A percentile compares a stretch with the other conserved stretches of the same genome.
These are phyloP conservation scores for Carex myosuroides DNA, from an alignment of 176 grass and related monocot genomes.

Conservation along the genomic window DNA sequence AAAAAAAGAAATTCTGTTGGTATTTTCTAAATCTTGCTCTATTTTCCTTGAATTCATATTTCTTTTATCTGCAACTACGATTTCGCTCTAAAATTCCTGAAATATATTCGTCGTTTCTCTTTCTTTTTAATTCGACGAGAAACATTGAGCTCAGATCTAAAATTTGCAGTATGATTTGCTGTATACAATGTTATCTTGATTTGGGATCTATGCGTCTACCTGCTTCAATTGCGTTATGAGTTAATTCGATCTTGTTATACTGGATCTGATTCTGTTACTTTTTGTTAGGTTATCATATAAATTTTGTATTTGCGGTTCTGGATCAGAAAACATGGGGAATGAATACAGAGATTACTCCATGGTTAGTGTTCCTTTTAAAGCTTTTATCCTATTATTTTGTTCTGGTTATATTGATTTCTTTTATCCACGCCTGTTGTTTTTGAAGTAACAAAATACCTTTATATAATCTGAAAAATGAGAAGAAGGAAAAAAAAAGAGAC, in stretches of 20 bases:
- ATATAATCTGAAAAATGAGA: neutral
- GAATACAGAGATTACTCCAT: conserved; percentile 39
- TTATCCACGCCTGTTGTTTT: neutral
- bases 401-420: neutral
- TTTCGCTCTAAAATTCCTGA: neutral
- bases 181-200: neutral
- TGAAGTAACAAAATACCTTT: neutral
- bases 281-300: neutral
- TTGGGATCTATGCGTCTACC: neutral
- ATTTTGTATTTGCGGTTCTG: neutral
- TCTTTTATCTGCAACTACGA: neutral
- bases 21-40: conserved; percentile 4
- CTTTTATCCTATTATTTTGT: neutral
- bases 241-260: neutral
- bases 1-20: too few relatives aligned
- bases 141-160: conserved; percentile 16
- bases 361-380: conserved; percentile 13
- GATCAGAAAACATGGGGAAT: conserved; percentile 30
- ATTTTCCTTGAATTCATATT: neutral
- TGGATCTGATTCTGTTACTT: conserved; percentile 7
- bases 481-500: neutral
- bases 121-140: neutral
- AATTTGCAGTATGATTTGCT: neutral
- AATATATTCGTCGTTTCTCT: neutral
- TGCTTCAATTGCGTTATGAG: neutral